These are phyloP conservation scores for Periconia sp. DNA, from an alignment of 2,329 filamentous ascomycete species.

Conservation along the genomic window DNA sequence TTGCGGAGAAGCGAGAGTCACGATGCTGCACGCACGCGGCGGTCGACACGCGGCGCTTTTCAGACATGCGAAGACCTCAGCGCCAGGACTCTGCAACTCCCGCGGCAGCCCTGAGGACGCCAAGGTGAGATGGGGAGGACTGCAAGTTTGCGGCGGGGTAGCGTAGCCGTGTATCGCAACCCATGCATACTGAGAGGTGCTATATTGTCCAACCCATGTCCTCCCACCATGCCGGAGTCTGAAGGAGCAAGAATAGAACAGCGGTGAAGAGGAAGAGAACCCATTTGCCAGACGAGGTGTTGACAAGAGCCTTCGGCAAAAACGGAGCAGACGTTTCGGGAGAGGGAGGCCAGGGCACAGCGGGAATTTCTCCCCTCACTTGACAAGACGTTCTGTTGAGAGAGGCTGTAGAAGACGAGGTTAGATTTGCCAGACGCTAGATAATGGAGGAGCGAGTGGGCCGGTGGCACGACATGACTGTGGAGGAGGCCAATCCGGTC, in stretches of 20 bases:
- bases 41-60: constrained; percentile 21
- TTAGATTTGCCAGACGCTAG: constrained; percentile 34
- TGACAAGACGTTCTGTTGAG: constrained; percentile 26
- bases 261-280: constrained; percentile 32
- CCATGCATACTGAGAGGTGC: constrained; percentile 27
- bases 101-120: constrained; percentile 2
- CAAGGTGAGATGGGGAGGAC: constrained; percentile 6
- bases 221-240: constrained; percentile 14
- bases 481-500: constrained; percentile 32
- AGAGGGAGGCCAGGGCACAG: constrained; percentile 9
- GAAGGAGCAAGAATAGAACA: constrained; percentile 36
- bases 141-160: constrained; percentile 29
- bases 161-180: constrained; percentile 25
- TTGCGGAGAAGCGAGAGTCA: constrained; percentile 26
- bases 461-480: constrained; percentile 30
- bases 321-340: constrained; percentile 28
- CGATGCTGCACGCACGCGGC: constrained; percentile 32
- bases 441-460: constrained; percentile 38
- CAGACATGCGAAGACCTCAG: constrained; percentile 8
- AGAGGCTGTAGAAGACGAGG: constrained; percentile 14
- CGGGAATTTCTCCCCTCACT: constrained; percentile 25
- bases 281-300: constrained; percentile 15
- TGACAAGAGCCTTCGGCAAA: constrained; percentile 29
- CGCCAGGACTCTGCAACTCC: constrained; percentile 1
- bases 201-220: constrained; percentile 32